Base-by-base conservation (phyloP, 345 rosid species). In the Rhizophora apiculata region DNA sequence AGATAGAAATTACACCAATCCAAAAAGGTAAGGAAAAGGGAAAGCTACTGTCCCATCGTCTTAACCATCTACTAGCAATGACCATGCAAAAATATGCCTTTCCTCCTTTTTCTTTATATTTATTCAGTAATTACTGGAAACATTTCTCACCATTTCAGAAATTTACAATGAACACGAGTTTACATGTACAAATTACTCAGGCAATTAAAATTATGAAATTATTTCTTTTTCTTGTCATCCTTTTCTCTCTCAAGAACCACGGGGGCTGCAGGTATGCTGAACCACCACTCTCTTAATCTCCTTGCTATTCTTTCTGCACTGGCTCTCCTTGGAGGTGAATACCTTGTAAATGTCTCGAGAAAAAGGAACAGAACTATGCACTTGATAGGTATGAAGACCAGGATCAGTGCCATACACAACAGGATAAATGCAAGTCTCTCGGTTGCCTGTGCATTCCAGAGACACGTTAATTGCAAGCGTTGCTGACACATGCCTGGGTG, bases 221-320 rank as follows among this genome's bases (percentile, higher is more conserved):
- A 68, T 53, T 83, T 88, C 71, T 80, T 86, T 75, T 90, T 95
- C 73, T 87, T 56, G 16, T 89, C 96, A 34, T 89, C 96, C 62
- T 75, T 85, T 10, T 86, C 92, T 76, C 84, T 85, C 65, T 86
- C 91, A 32, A 90, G 83, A 70, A 86, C 53, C 43, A 96, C 96
- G 0, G 97, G 97, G 67, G 98, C 98, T 2, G 98, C 98, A 0
- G 97, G 99, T 72, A 90, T 84, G 79, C 99, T 90, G 82, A 89
- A 90, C 99, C 99, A 96, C 97, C 99, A 96, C 68, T 92, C 99
- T 74, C 86, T 89, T 78, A 90, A 55, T 79, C 99, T 85, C 81
- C 99, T 85, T 76, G 76, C 69, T 77, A 81, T 78, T 82, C 91
- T 83, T 68, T 90, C 99, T 0, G 88, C 86, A 83, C 85, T 85